phyloP scores from a whole-genome alignment of 495 filamentous ascomycete genomes.

The Corynascus novoguineensis region DNA sequence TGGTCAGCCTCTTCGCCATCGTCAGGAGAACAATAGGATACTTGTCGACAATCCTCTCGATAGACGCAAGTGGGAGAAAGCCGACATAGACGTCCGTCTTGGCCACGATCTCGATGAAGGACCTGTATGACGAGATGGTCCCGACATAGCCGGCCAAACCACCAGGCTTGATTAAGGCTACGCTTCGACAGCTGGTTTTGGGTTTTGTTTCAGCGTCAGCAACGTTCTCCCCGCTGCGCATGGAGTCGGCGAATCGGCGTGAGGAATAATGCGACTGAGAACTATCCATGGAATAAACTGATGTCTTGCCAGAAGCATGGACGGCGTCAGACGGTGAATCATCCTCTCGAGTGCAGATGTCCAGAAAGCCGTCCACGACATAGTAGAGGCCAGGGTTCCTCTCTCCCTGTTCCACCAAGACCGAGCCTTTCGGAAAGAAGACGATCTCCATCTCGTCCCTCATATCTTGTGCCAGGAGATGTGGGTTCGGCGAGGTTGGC shows the following conservation, averaged over 20 bases:
- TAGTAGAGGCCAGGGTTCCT: constrained; percentile 95
- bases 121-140: constrained; percentile 87
- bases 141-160: constrained; percentile 92
- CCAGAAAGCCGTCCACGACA: constrained; percentile 93
- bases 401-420: constrained; percentile 96
- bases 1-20: constrained; percentile 90
- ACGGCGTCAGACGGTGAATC: constrained; percentile 34
- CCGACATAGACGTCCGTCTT: constrained; percentile 99
- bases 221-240: constrained; percentile 15
- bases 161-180: constrained; percentile 91
- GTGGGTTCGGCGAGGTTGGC: constrained; percentile 37
- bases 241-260: constrained; percentile 19
- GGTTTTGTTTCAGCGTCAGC: constrained; percentile 18
- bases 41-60: constrained; percentile 87
- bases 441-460: constrained; percentile 95
- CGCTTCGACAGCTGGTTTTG: constrained; percentile 47
- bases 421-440: constrained; percentile 88
- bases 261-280: constrained; percentile 26
- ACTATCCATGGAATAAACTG: constrained; percentile 32
- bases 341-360: constrained; percentile 61
- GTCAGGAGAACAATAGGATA: constrained; percentile 90
- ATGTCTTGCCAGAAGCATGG: constrained; percentile 30
- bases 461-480: constrained; percentile 63
- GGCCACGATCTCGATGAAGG: constrained; percentile 92
- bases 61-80: constrained; percentile 77